Evolutionary conservation across 352 stramenopile genomes (phyloP).

Genomic region (Thalassiosira mediterranea): DNA sequence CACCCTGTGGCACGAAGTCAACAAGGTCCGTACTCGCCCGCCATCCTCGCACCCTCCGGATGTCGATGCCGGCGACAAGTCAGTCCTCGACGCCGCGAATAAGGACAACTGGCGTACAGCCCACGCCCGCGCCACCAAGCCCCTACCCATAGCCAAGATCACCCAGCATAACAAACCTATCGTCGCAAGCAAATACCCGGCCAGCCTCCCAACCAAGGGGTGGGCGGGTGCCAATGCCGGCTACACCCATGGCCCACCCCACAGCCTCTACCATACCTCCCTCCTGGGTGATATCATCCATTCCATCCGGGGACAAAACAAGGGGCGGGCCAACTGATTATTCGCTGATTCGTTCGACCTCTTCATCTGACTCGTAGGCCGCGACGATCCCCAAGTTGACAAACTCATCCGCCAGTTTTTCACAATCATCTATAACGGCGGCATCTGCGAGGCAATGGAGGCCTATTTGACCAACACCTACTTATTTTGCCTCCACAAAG

Average conservation of each 20-base stretch:
- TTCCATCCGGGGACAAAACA: conserved; percentile 1
- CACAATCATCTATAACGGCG: background rate
- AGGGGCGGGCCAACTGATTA: conserved; percentile 17
- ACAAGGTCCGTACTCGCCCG: background rate
- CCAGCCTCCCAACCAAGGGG: too few species aligned
- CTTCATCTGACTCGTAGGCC: background rate
- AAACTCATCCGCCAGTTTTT: background rate
- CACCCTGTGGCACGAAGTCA: background rate
- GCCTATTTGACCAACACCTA: conserved; percentile 4
- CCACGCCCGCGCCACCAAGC: background rate
- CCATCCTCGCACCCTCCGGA: background rate
- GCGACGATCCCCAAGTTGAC: background rate
- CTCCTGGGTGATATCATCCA: conserved; percentile 31
- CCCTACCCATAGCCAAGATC: background rate
- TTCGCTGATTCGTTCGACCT: conserved; percentile 19
- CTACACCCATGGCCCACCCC: too few species aligned
- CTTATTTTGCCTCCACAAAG: conserved; percentile 17
- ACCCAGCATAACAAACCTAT: background rate
- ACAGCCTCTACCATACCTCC: too few species aligned
- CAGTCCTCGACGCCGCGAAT: conserved; percentile 5
- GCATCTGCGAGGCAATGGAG: background rate
- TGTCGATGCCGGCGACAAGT: background rate
- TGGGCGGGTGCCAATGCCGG: too few species aligned
- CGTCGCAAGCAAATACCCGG: background rate
- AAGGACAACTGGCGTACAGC: conserved; percentile 16